phyloP scores from a whole-genome alignment of 345 rosid genomes.

The Barbarea vulgaris region DNA sequence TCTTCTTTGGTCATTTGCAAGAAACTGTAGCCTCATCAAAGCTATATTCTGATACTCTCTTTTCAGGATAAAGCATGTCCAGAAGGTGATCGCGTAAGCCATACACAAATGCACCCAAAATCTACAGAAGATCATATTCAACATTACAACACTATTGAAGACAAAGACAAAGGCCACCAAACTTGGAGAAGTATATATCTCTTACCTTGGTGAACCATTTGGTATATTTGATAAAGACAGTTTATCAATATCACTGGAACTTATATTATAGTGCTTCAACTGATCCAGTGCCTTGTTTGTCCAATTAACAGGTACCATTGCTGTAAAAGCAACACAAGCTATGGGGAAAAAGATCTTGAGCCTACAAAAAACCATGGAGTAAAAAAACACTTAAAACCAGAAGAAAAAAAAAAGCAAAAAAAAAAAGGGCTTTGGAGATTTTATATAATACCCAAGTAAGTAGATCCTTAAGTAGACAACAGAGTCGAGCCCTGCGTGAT shows the following conservation, averaged over 20 bases:
- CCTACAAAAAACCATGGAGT: conserved; percentile 47
- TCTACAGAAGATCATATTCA: conserved; percentile 44
- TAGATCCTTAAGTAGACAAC: conserved; percentile 89
- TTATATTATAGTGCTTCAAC: conserved; percentile 37
- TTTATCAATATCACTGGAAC: conserved; percentile 74
- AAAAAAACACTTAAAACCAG: neutral
- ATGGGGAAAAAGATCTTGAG: conserved; percentile 85
- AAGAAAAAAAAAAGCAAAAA: neutral
- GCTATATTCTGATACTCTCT: conserved; percentile 80
- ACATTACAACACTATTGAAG: neutral
- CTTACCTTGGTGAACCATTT: conserved; percentile 68
- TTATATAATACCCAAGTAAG: conserved; percentile 65
- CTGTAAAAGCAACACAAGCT: conserved; percentile 67
- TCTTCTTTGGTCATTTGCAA: conserved; percentile 76
- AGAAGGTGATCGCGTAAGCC: conserved; percentile 86
- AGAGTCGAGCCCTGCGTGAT: conserved; percentile 92
- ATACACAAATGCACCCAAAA: conserved; percentile 91
- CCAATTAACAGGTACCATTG: conserved; percentile 90
- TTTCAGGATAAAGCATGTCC: conserved; percentile 91
- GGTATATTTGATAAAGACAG: conserved; percentile 91
- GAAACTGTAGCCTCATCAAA: conserved; percentile 84
- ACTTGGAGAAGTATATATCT: neutral
- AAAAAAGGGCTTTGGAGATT: neutral
- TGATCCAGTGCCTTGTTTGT: conserved; percentile 62
- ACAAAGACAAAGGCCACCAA: conserved; percentile 11